A percentile compares a stretch with the other conserved stretches of the same genome.
Evolutionary conservation across 2,329 filamentous ascomycete species (phyloP).

Genomic region (Pseudophaeomoniella oleicola): DNA sequence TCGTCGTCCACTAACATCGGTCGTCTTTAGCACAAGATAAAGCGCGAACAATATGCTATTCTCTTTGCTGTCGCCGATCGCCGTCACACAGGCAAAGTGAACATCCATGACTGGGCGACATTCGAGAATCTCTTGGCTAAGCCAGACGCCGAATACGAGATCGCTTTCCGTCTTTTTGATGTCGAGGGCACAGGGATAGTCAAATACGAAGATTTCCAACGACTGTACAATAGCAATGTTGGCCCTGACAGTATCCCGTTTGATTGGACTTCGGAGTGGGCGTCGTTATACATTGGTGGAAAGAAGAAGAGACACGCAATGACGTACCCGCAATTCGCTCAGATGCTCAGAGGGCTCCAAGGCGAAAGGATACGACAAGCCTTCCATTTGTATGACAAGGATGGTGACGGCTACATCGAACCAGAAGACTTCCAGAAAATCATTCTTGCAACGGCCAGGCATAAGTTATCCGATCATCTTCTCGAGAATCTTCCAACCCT

Average conservation of each 20-base stretch:
- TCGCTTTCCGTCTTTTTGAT: constrained; percentile 94
- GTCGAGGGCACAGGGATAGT: constrained; percentile 69
- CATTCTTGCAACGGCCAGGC: constrained; percentile 78
- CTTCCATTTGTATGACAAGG: constrained; percentile 80
- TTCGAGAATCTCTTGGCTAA: constrained; percentile 91
- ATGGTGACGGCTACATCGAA: constrained; percentile 88
- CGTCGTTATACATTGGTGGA: constrained; percentile 79
- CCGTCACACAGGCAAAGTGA: constrained; percentile 56
- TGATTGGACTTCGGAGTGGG: constrained; percentile 96
- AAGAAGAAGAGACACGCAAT: constrained; percentile 79
- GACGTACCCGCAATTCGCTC: constrained; percentile 91
- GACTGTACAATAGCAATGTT: constrained; percentile 78
- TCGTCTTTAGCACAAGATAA: constrained; percentile 74
- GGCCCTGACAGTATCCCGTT: constrained; percentile 75
- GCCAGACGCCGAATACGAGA: constrained; percentile 96
- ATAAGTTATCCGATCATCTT: constrained; percentile 95
- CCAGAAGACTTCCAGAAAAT: constrained; percentile 94
- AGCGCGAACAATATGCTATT: constrained; percentile 85
- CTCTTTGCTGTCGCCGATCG: constrained; percentile 87
- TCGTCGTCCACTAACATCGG: not conserved
- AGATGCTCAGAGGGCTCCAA: constrained; percentile 93
- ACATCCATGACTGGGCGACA: constrained; percentile 71
- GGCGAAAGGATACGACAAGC: constrained; percentile 92
- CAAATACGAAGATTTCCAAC: constrained; percentile 78
- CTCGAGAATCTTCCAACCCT: constrained; percentile 80